Conservation (phyloP, 371 early-diverging fungal genomes). For the Mucor lusitanicus region DNA sequence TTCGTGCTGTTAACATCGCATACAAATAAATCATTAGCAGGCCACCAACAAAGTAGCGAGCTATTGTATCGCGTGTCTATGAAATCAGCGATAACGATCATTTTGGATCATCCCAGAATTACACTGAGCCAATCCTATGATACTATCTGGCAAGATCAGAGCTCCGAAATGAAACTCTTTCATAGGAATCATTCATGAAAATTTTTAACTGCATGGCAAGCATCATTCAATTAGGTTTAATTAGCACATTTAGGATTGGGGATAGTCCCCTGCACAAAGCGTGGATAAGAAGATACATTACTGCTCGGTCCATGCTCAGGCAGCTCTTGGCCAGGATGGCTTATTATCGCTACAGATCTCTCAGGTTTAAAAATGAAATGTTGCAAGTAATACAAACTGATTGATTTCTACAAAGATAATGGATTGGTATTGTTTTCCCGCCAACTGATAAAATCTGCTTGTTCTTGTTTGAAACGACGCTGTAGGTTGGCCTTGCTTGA, state of each 20-base stretch:
- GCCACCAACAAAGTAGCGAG: not conserved
- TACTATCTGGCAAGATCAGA: slow-evolving; percentile 19
- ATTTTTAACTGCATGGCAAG: not conserved
- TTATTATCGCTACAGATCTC: not conserved
- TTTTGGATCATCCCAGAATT: slow-evolving; percentile 7
- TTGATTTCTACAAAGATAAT: slow-evolving; percentile 4
- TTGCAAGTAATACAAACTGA: slow-evolving; percentile 3
- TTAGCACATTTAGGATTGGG: too few species aligned
- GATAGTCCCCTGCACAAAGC: too few species aligned
- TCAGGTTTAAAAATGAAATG: not conserved
- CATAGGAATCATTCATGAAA: not conserved
- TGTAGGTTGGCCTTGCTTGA: too few species aligned
- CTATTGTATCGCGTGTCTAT: slow-evolving; percentile 6
- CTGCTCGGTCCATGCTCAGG: too few species aligned
- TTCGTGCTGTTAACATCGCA: not conserved
- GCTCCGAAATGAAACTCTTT: slow-evolving; percentile 11
- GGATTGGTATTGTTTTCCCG: not conserved
- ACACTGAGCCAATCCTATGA: slow-evolving; percentile 16
- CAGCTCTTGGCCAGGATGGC: not conserved
- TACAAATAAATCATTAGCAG: not conserved
- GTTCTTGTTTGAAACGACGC: not conserved
- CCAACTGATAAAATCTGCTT: not conserved
- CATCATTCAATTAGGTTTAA: not conserved
- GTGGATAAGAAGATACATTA: too few species aligned
- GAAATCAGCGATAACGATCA: slow-evolving; percentile 16